A percentile compares a stretch with the other conserved stretches of the same genome.
Conservation (phyloP, 2,329 filamentous ascomycete species). For the Aspergillus candidus region DNA sequence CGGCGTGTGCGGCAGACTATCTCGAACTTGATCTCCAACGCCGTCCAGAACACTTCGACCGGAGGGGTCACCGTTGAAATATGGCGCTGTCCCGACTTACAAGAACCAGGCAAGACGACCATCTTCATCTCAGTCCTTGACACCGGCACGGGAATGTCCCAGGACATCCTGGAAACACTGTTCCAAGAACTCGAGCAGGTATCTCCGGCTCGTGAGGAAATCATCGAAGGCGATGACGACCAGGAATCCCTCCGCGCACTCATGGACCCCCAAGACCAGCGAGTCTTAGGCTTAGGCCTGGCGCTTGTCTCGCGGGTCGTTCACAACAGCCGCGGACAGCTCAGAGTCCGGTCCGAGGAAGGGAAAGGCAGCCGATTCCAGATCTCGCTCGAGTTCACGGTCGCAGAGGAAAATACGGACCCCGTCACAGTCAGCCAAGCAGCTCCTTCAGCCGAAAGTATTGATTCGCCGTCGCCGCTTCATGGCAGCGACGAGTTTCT, state of each 20-base stretch:
- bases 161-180: conserved; percentile 51
- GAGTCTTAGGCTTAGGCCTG: conserved; percentile 71
- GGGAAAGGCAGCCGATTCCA: conserved; percentile 78
- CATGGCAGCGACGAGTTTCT: conserved; percentile 32
- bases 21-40: conserved; percentile 77
- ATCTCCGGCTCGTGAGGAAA: conserved; percentile 48
- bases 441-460: conserved; percentile 20
- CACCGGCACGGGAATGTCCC: conserved; percentile 61
- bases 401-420: conserved; percentile 40
- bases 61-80: conserved; percentile 67
- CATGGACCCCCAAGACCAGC: conserved; percentile 21
- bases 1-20: conserved; percentile 75
- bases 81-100: conserved; percentile 46
- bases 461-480: conserved; percentile 12
- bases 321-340: conserved; percentile 83
- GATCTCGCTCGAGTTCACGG: conserved; percentile 67
- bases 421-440: background rate
- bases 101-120: conserved; percentile 50
- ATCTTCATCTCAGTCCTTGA: conserved; percentile 73
- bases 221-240: conserved; percentile 31
- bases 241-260: conserved; percentile 9
- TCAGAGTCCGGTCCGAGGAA: conserved; percentile 76
- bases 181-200: conserved; percentile 65
- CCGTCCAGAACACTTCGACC: conserved; percentile 66
- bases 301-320: conserved; percentile 81